A percentile compares a stretch with the other conserved stretches of the same genome.
Evolutionary conservation across 768 basidiomycete genomes (phyloP).

Genomic region (Favolaschia claudopus): DNA sequence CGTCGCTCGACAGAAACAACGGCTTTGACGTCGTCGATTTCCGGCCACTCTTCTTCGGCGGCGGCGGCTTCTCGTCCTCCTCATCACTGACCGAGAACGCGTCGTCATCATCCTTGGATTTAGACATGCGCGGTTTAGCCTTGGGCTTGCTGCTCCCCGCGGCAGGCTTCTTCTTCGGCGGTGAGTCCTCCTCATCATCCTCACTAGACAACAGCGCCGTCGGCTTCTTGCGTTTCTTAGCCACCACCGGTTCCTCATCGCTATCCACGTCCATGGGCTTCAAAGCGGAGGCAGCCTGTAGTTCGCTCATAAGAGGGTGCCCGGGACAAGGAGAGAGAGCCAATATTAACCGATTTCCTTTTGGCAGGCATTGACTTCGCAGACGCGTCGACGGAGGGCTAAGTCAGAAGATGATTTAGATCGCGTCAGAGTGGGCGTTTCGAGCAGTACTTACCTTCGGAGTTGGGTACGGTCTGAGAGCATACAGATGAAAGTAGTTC

Average conservation of each 20-base stretch:
- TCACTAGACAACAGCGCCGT: slow-evolving; percentile 43
- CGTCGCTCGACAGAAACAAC: slow-evolving; percentile 26
- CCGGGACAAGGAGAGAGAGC: neutral
- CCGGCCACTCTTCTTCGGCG: neutral
- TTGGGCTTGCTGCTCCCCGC: slow-evolving; percentile 13
- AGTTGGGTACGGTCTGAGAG: no score
- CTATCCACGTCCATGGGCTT: slow-evolving; percentile 31
- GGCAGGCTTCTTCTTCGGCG: slow-evolving; percentile 32
- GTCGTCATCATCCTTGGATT: slow-evolving; percentile 10
- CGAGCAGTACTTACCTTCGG: no score
- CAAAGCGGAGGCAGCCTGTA: neutral
- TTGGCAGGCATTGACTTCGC: slow-evolving; percentile 23
- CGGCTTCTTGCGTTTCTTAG: slow-evolving; percentile 42
- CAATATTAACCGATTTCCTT: slow-evolving; percentile 6
- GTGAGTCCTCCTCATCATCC: slow-evolving; percentile 43
- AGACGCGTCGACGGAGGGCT: no score
- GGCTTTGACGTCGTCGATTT: slow-evolving; percentile 14
- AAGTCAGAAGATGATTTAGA: no score
- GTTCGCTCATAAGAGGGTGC: neutral
- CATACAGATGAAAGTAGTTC: no score
- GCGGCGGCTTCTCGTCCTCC: neutral
- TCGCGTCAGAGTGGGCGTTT: no score
- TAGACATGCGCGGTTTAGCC: slow-evolving; percentile 15
- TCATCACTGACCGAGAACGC: slow-evolving; percentile 5
- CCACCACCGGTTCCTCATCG: slow-evolving; percentile 31